These are phyloP conservation scores for Cutaneotrichosporon sp. DNA, from an alignment of 1,284 basidiomycete genomes.

Conservation along the genomic window DNA sequence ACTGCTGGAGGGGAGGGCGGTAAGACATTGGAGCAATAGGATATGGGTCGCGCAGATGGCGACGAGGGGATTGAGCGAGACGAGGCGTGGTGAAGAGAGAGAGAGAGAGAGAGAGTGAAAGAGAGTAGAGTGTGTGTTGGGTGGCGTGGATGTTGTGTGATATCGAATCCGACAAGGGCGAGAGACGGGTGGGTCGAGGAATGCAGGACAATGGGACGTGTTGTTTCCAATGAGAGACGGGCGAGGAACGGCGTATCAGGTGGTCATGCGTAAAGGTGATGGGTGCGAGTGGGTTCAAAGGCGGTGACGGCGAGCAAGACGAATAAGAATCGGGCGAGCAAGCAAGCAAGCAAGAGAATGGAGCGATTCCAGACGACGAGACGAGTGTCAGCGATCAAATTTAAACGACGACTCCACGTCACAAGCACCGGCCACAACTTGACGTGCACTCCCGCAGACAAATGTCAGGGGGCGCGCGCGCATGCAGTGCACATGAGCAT, in stretches of 20 bases:
- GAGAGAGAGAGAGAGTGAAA: neutral
- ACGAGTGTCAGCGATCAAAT: slow-evolving; percentile 20
- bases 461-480: neutral
- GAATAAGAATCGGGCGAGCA: neutral
- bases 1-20: slow-evolving; percentile 6
- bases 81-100: slow-evolving; percentile 3
- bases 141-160: neutral
- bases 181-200: slow-evolving; percentile 3
- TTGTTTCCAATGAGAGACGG: neutral
- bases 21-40: slow-evolving; percentile 4
- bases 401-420: slow-evolving; percentile 15
- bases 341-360: neutral
- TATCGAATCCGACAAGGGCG: neutral
- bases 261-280: neutral
- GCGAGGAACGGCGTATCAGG: neutral
- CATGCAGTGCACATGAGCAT: neutral
- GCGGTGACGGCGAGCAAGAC: neutral
- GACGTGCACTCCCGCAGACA: neutral
- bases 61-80: neutral
- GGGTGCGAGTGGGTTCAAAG: neutral
- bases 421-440: neutral
- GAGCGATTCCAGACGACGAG: slow-evolving; percentile 2
- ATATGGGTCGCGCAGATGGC: neutral
- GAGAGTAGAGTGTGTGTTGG: neutral
- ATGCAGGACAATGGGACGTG: neutral